Evolutionary conservation across 2,329 filamentous ascomycete species (phyloP), one percentile per base, ranked within the genome.

Genomic region (Alternaria angustiovoidea): DNA sequence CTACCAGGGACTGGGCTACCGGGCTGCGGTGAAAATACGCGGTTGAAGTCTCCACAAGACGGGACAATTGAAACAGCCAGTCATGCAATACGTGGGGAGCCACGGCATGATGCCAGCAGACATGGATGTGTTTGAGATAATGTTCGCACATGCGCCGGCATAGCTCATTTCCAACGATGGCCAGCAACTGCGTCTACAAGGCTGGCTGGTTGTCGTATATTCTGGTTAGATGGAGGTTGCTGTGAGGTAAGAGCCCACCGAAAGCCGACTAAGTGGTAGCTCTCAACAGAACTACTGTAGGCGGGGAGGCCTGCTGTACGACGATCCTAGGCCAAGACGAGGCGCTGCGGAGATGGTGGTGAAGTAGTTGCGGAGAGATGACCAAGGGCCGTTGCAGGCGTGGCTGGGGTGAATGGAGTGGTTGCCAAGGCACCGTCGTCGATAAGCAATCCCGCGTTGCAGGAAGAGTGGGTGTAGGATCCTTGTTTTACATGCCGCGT

Each of bases 1-100:
- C 55, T 52, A 47, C 56, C 55, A 48, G 43, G 38, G 51, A 42
- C 57, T 61, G 57, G 61, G 55, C 42, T 54, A 41, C 47, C 47
- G 56, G 56, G 52, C 42, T 47, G 28, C 32, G 39, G 39, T 51
- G 30, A 54, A 36, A 47, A 59, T 12, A 42, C 22, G 47, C 42
- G 12, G 56, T 54, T 18, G 28, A 42, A 38, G 38, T 47, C 6
- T 54, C 18, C 51, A 7, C 42, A 30, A 44, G 32, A 52, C 38
- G 48, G 54, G 28, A 43, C 36, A 32, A 59, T 28, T 28, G 44
- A 46, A 39, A 48, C 52, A 30, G 46, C 38, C 28, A 39, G 48
- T 47, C n/a, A 51, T 52, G 53, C 57, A 46, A 24, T 49, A 34
- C 47, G 32, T 54, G 51, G 51, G 43, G 51, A 54, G 56, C 42